Conservation (phyloP, 345 rosid species). For the Camelina hispida region DNA sequence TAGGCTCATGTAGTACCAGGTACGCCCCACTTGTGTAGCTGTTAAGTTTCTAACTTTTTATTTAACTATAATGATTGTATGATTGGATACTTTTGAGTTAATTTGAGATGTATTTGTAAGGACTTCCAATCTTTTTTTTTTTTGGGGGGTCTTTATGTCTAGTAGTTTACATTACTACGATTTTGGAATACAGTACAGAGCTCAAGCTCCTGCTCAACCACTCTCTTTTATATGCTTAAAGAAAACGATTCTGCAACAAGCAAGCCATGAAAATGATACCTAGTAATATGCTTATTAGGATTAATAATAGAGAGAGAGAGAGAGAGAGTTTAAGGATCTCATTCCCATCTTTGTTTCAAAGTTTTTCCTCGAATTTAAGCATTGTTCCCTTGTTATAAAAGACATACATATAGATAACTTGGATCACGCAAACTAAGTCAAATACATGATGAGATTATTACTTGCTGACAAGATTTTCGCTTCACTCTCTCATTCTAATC, state of each 20-base stretch:
- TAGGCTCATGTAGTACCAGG: slow-evolving; percentile 35
- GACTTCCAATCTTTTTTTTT: neutral
- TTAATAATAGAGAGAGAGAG: neutral
- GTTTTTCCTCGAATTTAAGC: neutral
- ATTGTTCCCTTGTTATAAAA: neutral
- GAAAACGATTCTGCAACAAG: slow-evolving; percentile 12
- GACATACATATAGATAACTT: slow-evolving; percentile 5
- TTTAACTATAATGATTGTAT: neutral
- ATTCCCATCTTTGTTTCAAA: slow-evolving; percentile 6
- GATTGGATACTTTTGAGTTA: slow-evolving; percentile 12
- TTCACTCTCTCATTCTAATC: slow-evolving; percentile 27
- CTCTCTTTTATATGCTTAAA: slow-evolving; percentile 6
- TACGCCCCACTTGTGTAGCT: slow-evolving; percentile 24
- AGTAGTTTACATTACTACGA: too few species aligned
- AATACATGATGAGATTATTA: slow-evolving; percentile 21
- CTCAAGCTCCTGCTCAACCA: slow-evolving; percentile 40
- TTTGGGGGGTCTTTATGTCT: too few species aligned
- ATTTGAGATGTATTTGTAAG: slow-evolving; percentile 23
- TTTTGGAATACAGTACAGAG: slow-evolving; percentile 26
- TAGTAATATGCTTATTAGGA: slow-evolving; percentile 3
- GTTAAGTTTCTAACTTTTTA: slow-evolving; percentile 27
- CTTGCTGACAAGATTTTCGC: slow-evolving; percentile 32
- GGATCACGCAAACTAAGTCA: neutral
- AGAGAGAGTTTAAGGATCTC: neutral
- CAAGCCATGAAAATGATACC: neutral